phyloP scores from a whole-genome alignment of 2,329 filamentous ascomycete species.

The Trichoderma asperellum region DNA sequence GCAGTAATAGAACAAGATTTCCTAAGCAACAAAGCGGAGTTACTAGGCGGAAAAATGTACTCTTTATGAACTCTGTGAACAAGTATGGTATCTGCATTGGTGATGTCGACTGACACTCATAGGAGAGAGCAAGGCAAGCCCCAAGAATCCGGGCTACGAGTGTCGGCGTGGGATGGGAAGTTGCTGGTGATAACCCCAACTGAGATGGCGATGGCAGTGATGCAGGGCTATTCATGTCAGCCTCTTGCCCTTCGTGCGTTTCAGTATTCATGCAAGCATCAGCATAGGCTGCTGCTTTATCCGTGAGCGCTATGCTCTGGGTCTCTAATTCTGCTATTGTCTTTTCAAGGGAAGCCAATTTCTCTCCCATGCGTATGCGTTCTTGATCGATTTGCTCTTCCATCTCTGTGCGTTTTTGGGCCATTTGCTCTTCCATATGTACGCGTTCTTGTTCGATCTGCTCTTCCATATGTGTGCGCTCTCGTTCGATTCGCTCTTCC shows the following conservation, averaged over 20 bases:
- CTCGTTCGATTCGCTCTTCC: background rate
- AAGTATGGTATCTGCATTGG: background rate
- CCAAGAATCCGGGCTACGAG: background rate
- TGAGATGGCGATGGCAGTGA: background rate
- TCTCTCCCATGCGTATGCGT: background rate
- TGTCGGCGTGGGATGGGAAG: background rate
- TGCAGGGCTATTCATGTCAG: background rate
- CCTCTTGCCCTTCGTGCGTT: background rate
- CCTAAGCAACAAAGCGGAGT: conserved; percentile 29
- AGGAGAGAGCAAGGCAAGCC: background rate
- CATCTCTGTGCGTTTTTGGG: background rate
- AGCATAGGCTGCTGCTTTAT: background rate
- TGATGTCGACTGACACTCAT: background rate
- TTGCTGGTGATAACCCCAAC: background rate
- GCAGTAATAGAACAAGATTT: conserved; percentile 29
- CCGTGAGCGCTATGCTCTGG: background rate
- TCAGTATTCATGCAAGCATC: background rate
- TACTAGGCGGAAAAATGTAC: conserved; percentile 24
- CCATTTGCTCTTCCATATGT: too few relatives aligned
- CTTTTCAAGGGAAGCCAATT: background rate
- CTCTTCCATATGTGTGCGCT: background rate
- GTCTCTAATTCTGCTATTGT: background rate
- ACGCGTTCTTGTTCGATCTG: background rate
- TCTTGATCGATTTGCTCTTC: background rate
- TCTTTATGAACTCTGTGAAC: background rate